Conservation (phyloP, 805 yeast species). For the Ascoidea asiatica region DNA sequence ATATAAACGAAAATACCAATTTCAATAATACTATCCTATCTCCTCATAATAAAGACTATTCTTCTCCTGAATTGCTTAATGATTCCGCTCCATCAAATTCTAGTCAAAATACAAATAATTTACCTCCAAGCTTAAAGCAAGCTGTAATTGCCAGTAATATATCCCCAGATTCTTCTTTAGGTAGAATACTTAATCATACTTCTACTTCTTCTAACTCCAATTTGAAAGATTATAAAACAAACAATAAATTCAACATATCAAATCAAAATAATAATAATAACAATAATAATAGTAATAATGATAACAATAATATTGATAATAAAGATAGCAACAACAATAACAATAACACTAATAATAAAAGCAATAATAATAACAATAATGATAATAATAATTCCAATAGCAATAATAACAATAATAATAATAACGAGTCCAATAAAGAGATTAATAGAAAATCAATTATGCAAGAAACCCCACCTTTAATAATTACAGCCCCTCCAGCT, state of each 20-base stretch:
- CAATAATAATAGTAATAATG: not conserved
- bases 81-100: slow-evolving; percentile 29
- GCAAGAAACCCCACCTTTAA: slow-evolving; percentile 13
- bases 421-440: not conserved
- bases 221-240: too few relatives aligned
- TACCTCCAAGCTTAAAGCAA: slow-evolving; percentile 29
- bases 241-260: too few relatives aligned
- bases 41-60: not conserved
- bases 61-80: slow-evolving; percentile 21
- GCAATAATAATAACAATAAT: slow-evolving; percentile 7
- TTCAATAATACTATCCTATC: slow-evolving; percentile 4
- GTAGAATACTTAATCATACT: too few relatives aligned
- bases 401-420: slow-evolving; percentile 6
- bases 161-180: slow-evolving; percentile 2
- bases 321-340: slow-evolving; percentile 7
- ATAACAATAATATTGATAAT: not conserved
- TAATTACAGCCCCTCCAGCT: slow-evolving; percentile 16
- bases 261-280: not conserved
- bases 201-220: too few relatives aligned
- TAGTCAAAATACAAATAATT: slow-evolving; percentile 17
- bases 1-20: slow-evolving; percentile 2
- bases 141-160: slow-evolving; percentile 1
- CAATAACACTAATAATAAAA: not conserved
- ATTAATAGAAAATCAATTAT: not conserved
- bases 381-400: not conserved